A percentile compares a stretch with the other conserved stretches of the same genome.
phyloP scores from a whole-genome alignment of 805 yeast genomes.

The Blastobotrys terrestris region DNA sequence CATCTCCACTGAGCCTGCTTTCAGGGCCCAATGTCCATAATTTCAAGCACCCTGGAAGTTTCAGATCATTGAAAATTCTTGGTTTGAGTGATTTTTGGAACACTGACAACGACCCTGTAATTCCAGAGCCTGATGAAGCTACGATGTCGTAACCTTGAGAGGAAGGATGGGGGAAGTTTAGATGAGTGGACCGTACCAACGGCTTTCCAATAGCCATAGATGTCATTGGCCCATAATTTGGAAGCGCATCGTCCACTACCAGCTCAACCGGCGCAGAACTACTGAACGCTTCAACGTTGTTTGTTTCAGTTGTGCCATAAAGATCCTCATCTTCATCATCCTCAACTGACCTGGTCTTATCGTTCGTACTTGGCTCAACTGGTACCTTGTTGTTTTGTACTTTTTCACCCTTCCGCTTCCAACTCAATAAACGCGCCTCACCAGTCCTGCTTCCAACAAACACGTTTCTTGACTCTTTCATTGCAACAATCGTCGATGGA shows the following conservation, averaged over 20 bases:
- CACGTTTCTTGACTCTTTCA: slow-evolving; percentile 37
- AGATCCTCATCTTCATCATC: slow-evolving; percentile 32
- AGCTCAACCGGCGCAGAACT: slow-evolving; percentile 31
- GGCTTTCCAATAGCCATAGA: slow-evolving; percentile 57
- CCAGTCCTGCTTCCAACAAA: slow-evolving; percentile 60
- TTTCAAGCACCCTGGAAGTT: slow-evolving; percentile 64
- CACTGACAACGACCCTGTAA: slow-evolving; percentile 50
- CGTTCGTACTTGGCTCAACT: neutral
- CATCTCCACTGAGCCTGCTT: slow-evolving; percentile 22
- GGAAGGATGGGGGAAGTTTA: slow-evolving; percentile 66
- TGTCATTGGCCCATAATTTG: slow-evolving; percentile 68
- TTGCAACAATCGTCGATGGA: slow-evolving; percentile 38
- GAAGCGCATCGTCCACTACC: slow-evolving; percentile 44
- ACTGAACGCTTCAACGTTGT: slow-evolving; percentile 30
- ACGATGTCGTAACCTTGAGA: slow-evolving; percentile 59
- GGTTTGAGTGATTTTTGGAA: slow-evolving; percentile 69
- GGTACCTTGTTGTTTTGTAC: slow-evolving; percentile 4
- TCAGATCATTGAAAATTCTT: slow-evolving; percentile 55
- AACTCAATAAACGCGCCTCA: slow-evolving; percentile 47
- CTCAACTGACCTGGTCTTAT: neutral
- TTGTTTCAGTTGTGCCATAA: slow-evolving; percentile 42
- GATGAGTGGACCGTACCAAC: slow-evolving; percentile 48
- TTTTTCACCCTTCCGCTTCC: slow-evolving; percentile 24
- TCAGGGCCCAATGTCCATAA: slow-evolving; percentile 58
- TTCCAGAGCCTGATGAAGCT: slow-evolving; percentile 60